phyloP scores from a whole-genome alignment of 495 filamentous ascomycete species.

The Thermochaetoides thermophila region DNA sequence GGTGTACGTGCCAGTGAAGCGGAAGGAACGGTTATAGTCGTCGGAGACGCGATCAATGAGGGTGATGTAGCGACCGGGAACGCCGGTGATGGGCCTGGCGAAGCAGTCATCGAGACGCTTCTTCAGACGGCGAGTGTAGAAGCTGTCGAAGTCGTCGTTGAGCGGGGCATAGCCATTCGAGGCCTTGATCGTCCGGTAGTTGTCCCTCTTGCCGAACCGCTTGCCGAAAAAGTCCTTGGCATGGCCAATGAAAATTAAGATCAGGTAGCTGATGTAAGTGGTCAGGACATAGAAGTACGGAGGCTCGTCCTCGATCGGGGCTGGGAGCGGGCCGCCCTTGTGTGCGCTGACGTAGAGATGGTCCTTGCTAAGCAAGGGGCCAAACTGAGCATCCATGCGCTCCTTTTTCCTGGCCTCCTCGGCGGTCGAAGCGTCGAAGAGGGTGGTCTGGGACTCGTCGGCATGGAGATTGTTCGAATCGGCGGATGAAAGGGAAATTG shows the following conservation, averaged over 20 bases:
- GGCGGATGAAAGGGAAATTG: constrained; percentile 83
- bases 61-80: constrained; percentile 87
- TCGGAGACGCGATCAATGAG: constrained; percentile 75
- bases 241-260: constrained; percentile 90
- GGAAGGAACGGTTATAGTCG: constrained; percentile 79
- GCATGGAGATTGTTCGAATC: constrained; percentile 57
- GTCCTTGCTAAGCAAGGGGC: constrained; percentile 59
- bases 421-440: constrained; percentile 85
- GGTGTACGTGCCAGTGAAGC: constrained; percentile 77
- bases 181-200: constrained; percentile 70
- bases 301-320: constrained; percentile 86
- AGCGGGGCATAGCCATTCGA: constrained; percentile 88
- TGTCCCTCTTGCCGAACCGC: constrained; percentile 62
- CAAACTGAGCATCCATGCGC: constrained; percentile 81
- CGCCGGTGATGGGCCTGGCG: constrained; percentile 76
- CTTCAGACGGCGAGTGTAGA: constrained; percentile 87
- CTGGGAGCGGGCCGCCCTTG: constrained; percentile 58
- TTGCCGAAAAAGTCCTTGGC: constrained; percentile 97
- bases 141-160: constrained; percentile 97
- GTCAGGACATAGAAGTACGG: constrained; percentile 94
- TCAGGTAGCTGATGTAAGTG: constrained; percentile 92
- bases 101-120: constrained; percentile 95
- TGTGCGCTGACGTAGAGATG: constrained; percentile 76
- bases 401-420: constrained; percentile 63
- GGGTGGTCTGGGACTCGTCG: constrained; percentile 59